Conservation (phyloP, 129 eudicot species). For the Artemisia tridentata region DNA sequence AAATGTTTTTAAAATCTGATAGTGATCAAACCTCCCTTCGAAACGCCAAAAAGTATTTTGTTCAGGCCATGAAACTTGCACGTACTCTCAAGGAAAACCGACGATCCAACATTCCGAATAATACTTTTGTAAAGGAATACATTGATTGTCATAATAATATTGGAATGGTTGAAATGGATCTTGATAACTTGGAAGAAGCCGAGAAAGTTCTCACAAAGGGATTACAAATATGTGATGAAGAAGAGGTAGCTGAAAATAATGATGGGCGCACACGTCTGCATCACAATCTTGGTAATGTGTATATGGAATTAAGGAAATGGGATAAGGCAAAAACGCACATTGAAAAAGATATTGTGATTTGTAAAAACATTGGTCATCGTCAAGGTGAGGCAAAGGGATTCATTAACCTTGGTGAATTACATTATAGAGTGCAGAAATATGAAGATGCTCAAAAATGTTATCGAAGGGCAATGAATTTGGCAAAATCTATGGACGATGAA, state of each 20-base stretch:
- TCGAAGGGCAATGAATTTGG: slow-evolving; percentile 73
- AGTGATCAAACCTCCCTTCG: slow-evolving; percentile 62
- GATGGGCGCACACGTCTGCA: slow-evolving; percentile 89
- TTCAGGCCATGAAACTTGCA: slow-evolving; percentile 73
- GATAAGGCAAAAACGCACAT: slow-evolving; percentile 63
- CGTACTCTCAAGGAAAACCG: slow-evolving; percentile 52
- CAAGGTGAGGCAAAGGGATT: slow-evolving; percentile 98
- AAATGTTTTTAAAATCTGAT: slow-evolving; percentile 65
- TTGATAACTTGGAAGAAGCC: slow-evolving; percentile 86
- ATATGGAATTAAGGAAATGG: slow-evolving; percentile 78
- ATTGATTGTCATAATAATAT: slow-evolving; percentile 85
- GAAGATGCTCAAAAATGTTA: slow-evolving; percentile 67
- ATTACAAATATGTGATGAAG: slow-evolving; percentile 78
- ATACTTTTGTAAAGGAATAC: slow-evolving; percentile 70
- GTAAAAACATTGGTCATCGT: slow-evolving; percentile 61
- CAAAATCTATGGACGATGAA: slow-evolving; percentile 88
- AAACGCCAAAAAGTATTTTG: slow-evolving; percentile 87
- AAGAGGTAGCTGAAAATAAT: slow-evolving; percentile 70
- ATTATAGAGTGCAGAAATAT: slow-evolving; percentile 65
- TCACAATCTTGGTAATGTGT: slow-evolving; percentile 89
- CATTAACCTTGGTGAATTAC: slow-evolving; percentile 84
- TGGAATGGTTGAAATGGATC: slow-evolving; percentile 95
- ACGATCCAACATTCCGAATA: slow-evolving; percentile 28
- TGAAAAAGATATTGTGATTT: slow-evolving; percentile 74
- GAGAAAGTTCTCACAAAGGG: slow-evolving; percentile 64